Conservation (phyloP, 257 asterid species). For the Fraxinus cuspidata region DNA sequence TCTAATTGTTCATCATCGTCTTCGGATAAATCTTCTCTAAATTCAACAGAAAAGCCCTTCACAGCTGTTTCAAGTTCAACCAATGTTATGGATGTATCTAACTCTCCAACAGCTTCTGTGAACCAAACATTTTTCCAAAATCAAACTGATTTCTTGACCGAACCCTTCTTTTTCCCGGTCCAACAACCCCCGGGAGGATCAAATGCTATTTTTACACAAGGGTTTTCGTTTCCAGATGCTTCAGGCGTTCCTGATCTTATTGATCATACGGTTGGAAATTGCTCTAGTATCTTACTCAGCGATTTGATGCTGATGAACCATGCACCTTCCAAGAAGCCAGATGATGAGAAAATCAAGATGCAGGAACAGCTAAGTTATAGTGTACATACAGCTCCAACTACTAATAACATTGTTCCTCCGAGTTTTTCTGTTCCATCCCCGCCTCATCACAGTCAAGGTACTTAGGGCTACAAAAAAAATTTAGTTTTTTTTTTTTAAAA, state of each 20-base stretch:
- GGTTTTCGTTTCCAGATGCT: conserved; percentile 52
- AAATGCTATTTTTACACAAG: conserved; percentile 37
- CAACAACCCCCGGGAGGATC: conserved; percentile 38
- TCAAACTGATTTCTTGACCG: conserved; percentile 43
- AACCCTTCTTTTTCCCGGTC: conserved; percentile 53
- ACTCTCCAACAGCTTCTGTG: conserved; percentile 76
- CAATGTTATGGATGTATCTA: conserved; percentile 32
- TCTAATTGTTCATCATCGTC: conserved; percentile 54
- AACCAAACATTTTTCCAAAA: conserved; percentile 57
- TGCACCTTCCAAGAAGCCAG: conserved; percentile 40
- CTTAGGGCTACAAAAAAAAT: too few species aligned
- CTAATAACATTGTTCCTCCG: conserved; percentile 15
- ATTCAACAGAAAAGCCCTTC: conserved; percentile 46
- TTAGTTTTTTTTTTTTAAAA: too few species aligned
- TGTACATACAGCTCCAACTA: conserved; percentile 26
- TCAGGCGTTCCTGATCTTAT: conserved; percentile 8
- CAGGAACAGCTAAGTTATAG: conserved; percentile 34
- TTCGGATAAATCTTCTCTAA: conserved; percentile 59
- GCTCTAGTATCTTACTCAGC: conserved; percentile 39
- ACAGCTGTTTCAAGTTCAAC: conserved; percentile 37
- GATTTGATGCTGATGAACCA: conserved; percentile 61
- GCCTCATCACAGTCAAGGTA: conserved; percentile 36
- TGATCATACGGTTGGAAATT: conserved; percentile 23
- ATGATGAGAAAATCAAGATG: conserved; percentile 46
- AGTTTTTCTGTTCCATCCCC: conserved; percentile 28